Percentiles rank a stretch among this genome's conserved stretches.
Conservation (phyloP, 345 rosid species). For the Populus deltoides region DNA sequence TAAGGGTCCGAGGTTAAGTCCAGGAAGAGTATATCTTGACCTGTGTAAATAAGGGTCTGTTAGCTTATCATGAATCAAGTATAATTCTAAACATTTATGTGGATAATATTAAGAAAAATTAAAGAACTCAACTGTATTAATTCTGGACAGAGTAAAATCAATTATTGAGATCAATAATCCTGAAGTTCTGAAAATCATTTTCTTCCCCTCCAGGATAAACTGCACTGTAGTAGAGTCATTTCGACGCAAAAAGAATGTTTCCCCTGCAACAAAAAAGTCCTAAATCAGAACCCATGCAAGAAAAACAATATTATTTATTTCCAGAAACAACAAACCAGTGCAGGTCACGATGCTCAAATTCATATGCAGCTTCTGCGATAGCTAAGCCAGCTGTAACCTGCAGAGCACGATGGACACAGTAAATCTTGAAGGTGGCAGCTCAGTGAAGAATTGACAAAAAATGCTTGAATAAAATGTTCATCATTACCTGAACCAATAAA, state of each 20-base stretch:
- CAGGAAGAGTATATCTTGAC: conserved; percentile 76
- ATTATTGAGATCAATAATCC: conserved; percentile 71
- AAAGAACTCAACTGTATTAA: conserved; percentile 59
- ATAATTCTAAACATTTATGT: background rate
- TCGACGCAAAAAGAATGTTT: conserved; percentile 73
- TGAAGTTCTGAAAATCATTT: conserved; percentile 43
- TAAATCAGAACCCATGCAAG: background rate
- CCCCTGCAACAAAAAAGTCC: conserved; percentile 53
- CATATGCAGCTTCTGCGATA: conserved; percentile 91
- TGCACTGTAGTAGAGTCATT: conserved; percentile 45
- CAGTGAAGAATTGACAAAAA: background rate
- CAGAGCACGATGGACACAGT: conserved; percentile 15
- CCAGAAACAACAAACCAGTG: conserved; percentile 56
- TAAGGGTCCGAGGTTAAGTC: conserved; percentile 85
- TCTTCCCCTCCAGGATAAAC: conserved; percentile 64
- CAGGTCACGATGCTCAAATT: conserved; percentile 89
- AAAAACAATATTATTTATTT: conserved; percentile 2
- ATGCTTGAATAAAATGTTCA: background rate
- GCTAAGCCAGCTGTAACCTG: conserved; percentile 90
- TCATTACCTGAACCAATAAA: conserved; percentile 70
- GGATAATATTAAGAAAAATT: background rate
- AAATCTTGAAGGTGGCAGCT: background rate
- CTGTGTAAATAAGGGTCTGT: conserved; percentile 31
- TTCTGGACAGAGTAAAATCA: conserved; percentile 92
- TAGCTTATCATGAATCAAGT: background rate